phyloP scores from a whole-genome alignment of 2,329 filamentous ascomycete species.

The Monilinia vaccinii-corymbosi region DNA sequence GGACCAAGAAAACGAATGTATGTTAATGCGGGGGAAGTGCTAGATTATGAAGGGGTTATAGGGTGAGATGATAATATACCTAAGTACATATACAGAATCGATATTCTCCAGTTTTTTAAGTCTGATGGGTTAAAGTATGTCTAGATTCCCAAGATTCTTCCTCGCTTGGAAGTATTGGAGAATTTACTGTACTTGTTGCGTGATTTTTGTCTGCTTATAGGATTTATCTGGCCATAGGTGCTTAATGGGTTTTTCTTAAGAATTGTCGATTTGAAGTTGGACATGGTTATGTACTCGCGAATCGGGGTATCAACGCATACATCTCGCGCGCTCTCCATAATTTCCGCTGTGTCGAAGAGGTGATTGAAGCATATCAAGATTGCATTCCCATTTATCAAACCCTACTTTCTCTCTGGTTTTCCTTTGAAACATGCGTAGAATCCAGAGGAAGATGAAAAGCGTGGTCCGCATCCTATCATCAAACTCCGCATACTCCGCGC shows the following conservation, averaged over 20 bases:
- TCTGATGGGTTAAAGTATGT: background rate
- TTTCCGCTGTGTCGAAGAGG: background rate
- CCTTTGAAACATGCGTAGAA: background rate
- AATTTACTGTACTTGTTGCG: background rate
- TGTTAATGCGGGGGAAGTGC: background rate
- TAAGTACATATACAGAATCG: background rate
- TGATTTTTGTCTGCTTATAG: background rate
- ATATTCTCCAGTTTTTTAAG: background rate
- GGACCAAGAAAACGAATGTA: background rate
- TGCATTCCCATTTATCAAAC: background rate
- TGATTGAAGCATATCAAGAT: background rate
- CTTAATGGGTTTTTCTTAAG: background rate
- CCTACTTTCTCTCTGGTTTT: background rate
- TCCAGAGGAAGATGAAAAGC: background rate
- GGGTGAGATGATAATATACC: background rate
- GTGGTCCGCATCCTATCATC: background rate
- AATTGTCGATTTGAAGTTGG: background rate
- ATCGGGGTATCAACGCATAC: background rate
- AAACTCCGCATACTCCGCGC: background rate
- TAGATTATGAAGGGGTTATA: background rate
- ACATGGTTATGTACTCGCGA: background rate
- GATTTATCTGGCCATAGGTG: no score
- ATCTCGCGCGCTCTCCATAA: background rate
- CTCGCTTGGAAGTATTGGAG: no score
- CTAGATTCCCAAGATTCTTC: background rate